A percentile compares a stretch with the other conserved stretches of the same genome.
phyloP scores from a whole-genome alignment of 441 rosid genomes.

The Populus trichocarpa region DNA sequence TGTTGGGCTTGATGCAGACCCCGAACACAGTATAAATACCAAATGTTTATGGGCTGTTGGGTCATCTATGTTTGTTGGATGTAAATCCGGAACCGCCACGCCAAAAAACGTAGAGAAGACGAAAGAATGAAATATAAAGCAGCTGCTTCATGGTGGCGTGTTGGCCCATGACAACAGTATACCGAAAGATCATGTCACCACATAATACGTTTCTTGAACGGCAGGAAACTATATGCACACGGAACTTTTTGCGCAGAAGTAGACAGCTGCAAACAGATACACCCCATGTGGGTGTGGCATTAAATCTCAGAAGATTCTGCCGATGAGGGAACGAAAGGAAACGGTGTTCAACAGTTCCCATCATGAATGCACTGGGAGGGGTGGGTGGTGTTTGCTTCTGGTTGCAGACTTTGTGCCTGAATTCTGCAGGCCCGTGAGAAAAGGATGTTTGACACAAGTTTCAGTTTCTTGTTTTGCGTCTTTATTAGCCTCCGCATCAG shows the following conservation, averaged over 20 bases:
- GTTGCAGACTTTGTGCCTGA: constrained; percentile 51
- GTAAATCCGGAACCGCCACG: neutral
- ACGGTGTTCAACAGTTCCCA: constrained; percentile 22
- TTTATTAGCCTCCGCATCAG: too few species aligned
- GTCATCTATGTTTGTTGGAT: too few species aligned
- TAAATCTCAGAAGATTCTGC: constrained; percentile 30
- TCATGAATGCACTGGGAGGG: constrained; percentile 3
- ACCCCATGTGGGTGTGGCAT: constrained; percentile 37
- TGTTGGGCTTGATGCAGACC: neutral
- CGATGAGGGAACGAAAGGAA: neutral
- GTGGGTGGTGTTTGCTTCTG: constrained; percentile 25
- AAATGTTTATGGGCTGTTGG: too few species aligned
- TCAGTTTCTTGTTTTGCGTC: constrained; percentile 18
- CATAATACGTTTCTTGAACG: neutral
- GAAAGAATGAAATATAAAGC: too few species aligned
- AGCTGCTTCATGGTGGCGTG: too few species aligned
- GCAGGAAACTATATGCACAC: neutral
- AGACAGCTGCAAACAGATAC: constrained; percentile 6
- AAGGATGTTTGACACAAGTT: constrained; percentile 28
- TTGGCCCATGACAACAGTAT: neutral
- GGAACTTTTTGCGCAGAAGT: neutral
- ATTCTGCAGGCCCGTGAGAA: constrained; percentile 39
- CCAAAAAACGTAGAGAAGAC: too few species aligned
- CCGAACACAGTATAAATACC: neutral
- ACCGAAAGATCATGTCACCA: neutral